Evolutionary conservation across 2,329 filamentous ascomycete species (phyloP).

Genomic region (Pyrenochaeta sp.): DNA sequence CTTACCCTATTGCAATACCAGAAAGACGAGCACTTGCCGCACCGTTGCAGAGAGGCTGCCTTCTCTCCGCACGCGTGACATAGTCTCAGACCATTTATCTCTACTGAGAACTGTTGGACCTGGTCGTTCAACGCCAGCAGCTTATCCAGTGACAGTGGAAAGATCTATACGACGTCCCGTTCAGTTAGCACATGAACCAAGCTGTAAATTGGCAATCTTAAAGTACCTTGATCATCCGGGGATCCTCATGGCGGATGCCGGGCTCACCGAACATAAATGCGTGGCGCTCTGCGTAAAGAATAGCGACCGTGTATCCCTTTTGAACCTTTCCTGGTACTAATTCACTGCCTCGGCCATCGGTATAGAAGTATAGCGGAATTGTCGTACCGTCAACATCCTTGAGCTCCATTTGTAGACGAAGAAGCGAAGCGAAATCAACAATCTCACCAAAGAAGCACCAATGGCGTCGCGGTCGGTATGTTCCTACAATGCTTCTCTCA

Average conservation of each 20-base stretch:
- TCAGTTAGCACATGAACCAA: constrained; percentile 6
- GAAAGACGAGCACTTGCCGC: constrained; percentile 25
- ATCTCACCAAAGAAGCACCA: constrained; percentile 35
- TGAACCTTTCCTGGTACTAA: constrained; percentile 17
- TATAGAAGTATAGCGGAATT: constrained; percentile 38
- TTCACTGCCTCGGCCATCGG: constrained; percentile 32
- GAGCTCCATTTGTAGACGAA: constrained; percentile 30
- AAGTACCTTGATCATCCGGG: constrained; percentile 26
- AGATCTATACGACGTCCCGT: constrained; percentile 19
- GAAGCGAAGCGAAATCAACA: constrained; percentile 20
- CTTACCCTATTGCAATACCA: constrained; percentile 31
- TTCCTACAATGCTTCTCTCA: neutral
- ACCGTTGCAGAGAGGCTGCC: constrained; percentile 16
- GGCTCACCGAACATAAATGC: constrained; percentile 18
- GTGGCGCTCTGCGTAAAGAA: constrained; percentile 14
- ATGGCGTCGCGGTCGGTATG: constrained; percentile 19
- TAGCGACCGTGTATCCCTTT: constrained; percentile 28
- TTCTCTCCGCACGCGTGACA: constrained; percentile 28
- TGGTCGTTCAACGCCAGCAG: constrained; percentile 20
- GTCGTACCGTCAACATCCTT: constrained; percentile 30
- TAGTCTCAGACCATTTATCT: constrained; percentile 21
- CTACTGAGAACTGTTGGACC: constrained; percentile 18
- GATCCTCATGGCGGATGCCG: constrained; percentile 23
- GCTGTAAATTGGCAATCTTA: constrained; percentile 8
- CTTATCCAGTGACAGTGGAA: constrained; percentile 23